Conservation (phyloP, 176 grass and related monocot genomes). For the Musa acuminata region DNA sequence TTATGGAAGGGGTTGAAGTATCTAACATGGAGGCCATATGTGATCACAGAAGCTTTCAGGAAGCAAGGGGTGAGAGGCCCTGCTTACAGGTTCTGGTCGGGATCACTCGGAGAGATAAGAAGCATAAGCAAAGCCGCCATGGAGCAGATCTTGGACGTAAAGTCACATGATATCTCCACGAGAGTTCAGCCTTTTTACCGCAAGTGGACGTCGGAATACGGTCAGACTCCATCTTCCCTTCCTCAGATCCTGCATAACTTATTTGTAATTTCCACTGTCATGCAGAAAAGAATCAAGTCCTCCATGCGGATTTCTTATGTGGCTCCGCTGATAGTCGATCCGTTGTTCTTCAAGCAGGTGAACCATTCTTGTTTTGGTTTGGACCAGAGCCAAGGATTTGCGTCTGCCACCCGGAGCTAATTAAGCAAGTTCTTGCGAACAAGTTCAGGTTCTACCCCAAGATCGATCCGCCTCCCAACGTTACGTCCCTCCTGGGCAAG, state of each 20-base stretch:
- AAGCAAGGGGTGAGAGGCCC: conserved; percentile 36
- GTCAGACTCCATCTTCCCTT: conserved; percentile 6
- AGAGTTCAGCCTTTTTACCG: conserved; percentile 23
- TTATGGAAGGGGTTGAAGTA: conserved; percentile 17
- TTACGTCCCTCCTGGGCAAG: conserved; percentile 35
- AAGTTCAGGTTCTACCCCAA: conserved; percentile 40
- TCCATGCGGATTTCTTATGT: not conserved
- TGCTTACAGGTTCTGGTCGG: conserved; percentile 32
- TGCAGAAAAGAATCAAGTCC: not conserved
- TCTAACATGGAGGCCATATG: conserved; percentile 36
- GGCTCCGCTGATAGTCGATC: not conserved
- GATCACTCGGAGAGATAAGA: conserved; percentile 25
- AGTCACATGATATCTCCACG: conserved; percentile 26
- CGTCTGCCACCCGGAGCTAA: conserved; percentile 39
- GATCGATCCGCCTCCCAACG: conserved; percentile 16
- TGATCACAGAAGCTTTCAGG: conserved; percentile 22
- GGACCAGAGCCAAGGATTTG: conserved; percentile 28
- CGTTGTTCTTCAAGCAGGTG: conserved; percentile 20
- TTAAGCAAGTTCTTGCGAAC: conserved; percentile 38
- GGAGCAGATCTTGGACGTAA: conserved; percentile 17
- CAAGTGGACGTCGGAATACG: conserved; percentile 35
- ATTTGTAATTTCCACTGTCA: no score
- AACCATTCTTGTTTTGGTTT: conserved; percentile 42
- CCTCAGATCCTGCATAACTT: not conserved
- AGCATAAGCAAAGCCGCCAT: not conserved